Percentiles rank a stretch among this genome's conserved stretches.
Conservation (phyloP, 2,329 filamentous ascomycete species). For the Nannizzia gypsea region DNA sequence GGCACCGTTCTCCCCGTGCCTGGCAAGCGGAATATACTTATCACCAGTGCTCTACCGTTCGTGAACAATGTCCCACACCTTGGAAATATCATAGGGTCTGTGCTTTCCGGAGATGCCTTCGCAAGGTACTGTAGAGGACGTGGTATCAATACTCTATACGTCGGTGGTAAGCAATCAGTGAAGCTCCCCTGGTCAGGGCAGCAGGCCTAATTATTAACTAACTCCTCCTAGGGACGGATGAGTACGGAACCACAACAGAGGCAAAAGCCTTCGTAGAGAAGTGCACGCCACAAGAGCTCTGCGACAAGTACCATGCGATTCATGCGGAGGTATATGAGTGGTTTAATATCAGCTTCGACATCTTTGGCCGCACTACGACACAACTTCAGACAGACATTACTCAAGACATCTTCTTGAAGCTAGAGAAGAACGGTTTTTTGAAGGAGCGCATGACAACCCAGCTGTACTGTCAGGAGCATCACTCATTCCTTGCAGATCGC, state of each 20-base stretch:
- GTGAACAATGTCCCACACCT: conserved; percentile 47
- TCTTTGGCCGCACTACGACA: conserved; percentile 82
- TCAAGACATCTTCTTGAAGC: conserved; percentile 75
- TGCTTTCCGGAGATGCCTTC: conserved; percentile 43
- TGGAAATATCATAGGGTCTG: conserved; percentile 40
- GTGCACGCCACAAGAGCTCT: conserved; percentile 39
- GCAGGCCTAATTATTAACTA: background rate
- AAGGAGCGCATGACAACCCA: conserved; percentile 79
- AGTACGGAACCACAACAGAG: conserved; percentile 44
- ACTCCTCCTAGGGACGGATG: conserved; percentile 29
- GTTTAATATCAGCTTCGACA: conserved; percentile 45
- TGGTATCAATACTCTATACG: conserved; percentile 40
- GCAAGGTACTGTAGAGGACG: conserved; percentile 39
- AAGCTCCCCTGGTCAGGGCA: background rate
- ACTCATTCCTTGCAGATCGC: conserved; percentile 35
- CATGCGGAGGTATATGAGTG: conserved; percentile 43
- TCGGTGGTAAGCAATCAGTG: conserved; percentile 33
- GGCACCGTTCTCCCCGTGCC: background rate
- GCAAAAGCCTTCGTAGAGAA: conserved; percentile 44
- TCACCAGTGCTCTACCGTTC: conserved; percentile 45
- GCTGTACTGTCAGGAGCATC: conserved; percentile 73
- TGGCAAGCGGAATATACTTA: conserved; percentile 36
- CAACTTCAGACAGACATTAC: conserved; percentile 81
- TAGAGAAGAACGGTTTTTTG: conserved; percentile 80
- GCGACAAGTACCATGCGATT: conserved; percentile 42